phyloP scores from a whole-genome alignment of 371 early-diverging fungal genomes.

The Lichtheimia hyalospora region DNA sequence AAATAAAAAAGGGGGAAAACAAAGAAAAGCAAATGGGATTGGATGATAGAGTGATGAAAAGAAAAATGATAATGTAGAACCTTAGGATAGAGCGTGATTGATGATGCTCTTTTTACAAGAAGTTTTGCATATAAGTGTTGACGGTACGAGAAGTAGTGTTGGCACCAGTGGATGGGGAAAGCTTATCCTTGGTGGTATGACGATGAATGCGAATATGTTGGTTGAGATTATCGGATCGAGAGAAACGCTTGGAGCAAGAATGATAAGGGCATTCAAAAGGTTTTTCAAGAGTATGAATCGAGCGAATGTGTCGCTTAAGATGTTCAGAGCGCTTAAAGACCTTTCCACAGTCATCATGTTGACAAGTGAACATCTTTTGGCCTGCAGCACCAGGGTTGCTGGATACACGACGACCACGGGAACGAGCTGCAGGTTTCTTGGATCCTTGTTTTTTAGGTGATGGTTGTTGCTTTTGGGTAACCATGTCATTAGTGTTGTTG shows the following conservation, averaged over 20 bases:
- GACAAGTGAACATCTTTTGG: slow-evolving; percentile 50
- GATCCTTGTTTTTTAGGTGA: not conserved
- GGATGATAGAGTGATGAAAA: slow-evolving; percentile 4
- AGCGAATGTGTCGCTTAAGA: slow-evolving; percentile 73
- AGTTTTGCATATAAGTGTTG: slow-evolving; percentile 21
- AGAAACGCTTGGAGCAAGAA: slow-evolving; percentile 61
- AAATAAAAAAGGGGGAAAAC: slow-evolving; percentile 7
- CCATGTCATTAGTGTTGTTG: slow-evolving; percentile 1
- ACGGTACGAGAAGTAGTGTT: not conserved
- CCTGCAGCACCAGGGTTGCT: slow-evolving; percentile 29
- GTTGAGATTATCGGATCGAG: slow-evolving; percentile 70
- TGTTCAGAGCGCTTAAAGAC: slow-evolving; percentile 84
- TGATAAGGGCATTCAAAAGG: slow-evolving; percentile 54
- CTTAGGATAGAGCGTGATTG: not conserved
- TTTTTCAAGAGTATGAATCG: slow-evolving; percentile 56
- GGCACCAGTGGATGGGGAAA: not conserved
- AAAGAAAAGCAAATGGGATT: slow-evolving; percentile 4
- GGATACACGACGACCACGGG: slow-evolving; percentile 50
- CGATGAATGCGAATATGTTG: slow-evolving; percentile 60
- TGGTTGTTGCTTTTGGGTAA: not conserved
- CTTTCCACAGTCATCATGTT: slow-evolving; percentile 62
- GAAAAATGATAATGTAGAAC: not conserved
- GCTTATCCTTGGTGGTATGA: slow-evolving; percentile 29
- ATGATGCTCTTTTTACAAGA: slow-evolving; percentile 9
- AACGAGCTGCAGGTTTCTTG: slow-evolving; percentile 20